A percentile compares a stretch with the other conserved stretches of the same genome.
Evolutionary conservation across 495 filamentous ascomycete genomes (phyloP).

Genomic region (Aspergillus wentii): DNA sequence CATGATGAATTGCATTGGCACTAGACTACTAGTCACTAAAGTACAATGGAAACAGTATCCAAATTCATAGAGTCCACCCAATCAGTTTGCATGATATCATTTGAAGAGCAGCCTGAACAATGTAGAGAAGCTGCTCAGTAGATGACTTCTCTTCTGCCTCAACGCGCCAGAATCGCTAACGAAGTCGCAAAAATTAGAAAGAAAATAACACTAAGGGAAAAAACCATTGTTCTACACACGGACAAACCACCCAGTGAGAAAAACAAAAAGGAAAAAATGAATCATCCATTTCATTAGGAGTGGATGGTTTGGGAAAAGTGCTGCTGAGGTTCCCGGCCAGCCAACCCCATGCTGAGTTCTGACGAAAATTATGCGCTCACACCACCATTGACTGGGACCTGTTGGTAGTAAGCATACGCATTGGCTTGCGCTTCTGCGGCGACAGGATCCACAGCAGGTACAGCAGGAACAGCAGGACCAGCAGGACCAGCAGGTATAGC

Average conservation of each 20-base stretch:
- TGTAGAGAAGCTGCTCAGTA: slow-evolving; percentile 3
- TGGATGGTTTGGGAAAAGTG: too few relatives aligned
- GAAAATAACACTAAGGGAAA: slow-evolving; percentile 12
- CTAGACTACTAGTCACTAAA: slow-evolving; percentile 17
- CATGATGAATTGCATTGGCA: too few relatives aligned
- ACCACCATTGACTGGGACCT: slow-evolving; percentile 29
- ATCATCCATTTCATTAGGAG: too few relatives aligned
- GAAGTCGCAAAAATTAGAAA: slow-evolving; percentile 13
- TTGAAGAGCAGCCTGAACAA: slow-evolving; percentile 7
- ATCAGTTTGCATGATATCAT: slow-evolving; percentile 17
- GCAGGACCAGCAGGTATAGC: slow-evolving; percentile 9
- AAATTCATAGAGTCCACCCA: slow-evolving; percentile 19
- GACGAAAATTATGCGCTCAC: slow-evolving; percentile 9
- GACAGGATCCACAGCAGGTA: slow-evolving; percentile 16
- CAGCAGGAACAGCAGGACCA: slow-evolving; percentile 5
- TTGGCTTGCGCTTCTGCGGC: slow-evolving; percentile 20
- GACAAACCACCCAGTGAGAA: not conserved
- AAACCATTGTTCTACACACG: slow-evolving; percentile 29
- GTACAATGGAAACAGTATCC: slow-evolving; percentile 22
- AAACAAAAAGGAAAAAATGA: not conserved
- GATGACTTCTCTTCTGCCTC: slow-evolving; percentile 2
- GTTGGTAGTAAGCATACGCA: slow-evolving; percentile 37
- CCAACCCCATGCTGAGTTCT: not conserved
- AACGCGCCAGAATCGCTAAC: slow-evolving; percentile 25
- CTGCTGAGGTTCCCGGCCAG: too few relatives aligned